Percentiles rank a stretch among this genome's conserved stretches.
Conservation (phyloP, 306 rosid species). For the Carpinus fangiana region DNA sequence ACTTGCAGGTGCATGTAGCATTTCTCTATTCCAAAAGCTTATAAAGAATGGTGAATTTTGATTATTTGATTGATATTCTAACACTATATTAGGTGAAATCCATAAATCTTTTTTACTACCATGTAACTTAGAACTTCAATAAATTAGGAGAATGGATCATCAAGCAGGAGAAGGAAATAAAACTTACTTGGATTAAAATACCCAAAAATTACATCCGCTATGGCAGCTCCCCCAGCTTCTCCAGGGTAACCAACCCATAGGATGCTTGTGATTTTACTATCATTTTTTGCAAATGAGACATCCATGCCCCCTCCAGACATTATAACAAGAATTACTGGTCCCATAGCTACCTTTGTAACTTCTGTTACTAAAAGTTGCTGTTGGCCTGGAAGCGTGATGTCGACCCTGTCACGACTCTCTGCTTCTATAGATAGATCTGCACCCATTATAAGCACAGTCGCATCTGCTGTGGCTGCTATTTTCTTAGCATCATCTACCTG, state of each 20-base stretch:
- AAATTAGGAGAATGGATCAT: constrained; percentile 8
- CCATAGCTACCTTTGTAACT: constrained; percentile 81
- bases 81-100: too few relatives aligned
- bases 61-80: too few relatives aligned
- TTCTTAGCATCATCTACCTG: constrained; percentile 62
- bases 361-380: constrained; percentile 66
- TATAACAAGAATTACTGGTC: constrained; percentile 86
- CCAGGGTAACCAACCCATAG: constrained; percentile 99
- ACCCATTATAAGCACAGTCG: constrained; percentile 80
- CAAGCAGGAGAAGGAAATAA: not conserved
- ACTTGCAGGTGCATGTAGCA: too few relatives aligned
- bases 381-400: constrained; percentile 84
- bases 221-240: constrained; percentile 98
- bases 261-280: constrained; percentile 78
- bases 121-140: not conserved
- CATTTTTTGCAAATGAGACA: constrained; percentile 72
- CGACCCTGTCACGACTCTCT: constrained; percentile 77
- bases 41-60: too few relatives aligned
- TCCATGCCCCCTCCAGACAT: constrained; percentile 99
- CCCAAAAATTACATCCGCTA: constrained; percentile 91
- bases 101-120: not conserved
- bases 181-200: constrained; percentile 78
- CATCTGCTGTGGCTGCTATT: constrained; percentile 86
- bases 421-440: constrained; percentile 78
- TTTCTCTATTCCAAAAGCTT: too few relatives aligned